phyloP scores from a whole-genome alignment of 164 flowering plant species.

The Stephania japonica region DNA sequence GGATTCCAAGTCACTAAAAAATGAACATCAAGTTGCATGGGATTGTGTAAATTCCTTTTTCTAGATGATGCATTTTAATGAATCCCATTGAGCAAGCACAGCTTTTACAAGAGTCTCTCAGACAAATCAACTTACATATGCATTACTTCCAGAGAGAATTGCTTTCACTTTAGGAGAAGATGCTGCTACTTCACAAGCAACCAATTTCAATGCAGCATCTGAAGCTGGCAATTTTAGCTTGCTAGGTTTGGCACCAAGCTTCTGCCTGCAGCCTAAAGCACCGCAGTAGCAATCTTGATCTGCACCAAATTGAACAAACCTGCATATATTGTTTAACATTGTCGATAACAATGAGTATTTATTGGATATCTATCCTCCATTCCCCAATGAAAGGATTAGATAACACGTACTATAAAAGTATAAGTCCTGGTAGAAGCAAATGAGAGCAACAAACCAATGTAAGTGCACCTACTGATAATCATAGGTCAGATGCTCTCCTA shows the following conservation, averaged over 20 bases:
- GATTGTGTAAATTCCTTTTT: too few species aligned
- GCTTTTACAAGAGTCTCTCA: too few species aligned
- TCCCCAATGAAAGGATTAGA: not conserved
- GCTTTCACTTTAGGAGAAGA: conserved; percentile 48
- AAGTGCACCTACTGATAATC: conserved; percentile 81
- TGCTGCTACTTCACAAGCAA: conserved; percentile 56
- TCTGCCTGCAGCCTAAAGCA: conserved; percentile 69
- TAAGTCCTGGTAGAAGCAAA: too few species aligned
- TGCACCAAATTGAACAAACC: conserved; percentile 99
- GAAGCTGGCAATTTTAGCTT: conserved; percentile 66
- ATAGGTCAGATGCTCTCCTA: conserved; percentile 88
- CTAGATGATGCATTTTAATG: too few species aligned
- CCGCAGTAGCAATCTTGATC: conserved; percentile 98
- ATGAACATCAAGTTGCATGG: too few species aligned
- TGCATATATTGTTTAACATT: conserved; percentile 47
- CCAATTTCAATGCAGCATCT: conserved; percentile 58
- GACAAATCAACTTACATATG: conserved; percentile 13
- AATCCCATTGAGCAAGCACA: too few species aligned
- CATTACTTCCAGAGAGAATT: conserved; percentile 29
- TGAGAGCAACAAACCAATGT: conserved; percentile 3
- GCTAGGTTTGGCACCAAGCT: conserved; percentile 80
- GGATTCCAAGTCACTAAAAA: too few species aligned
- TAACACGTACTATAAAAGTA: not conserved
- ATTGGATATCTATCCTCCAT: not conserved
- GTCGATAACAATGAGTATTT: not conserved